A percentile compares a stretch with the other conserved stretches of the same genome.
Evolutionary conservation across 2,329 filamentous ascomycete species (phyloP).

Genomic region (Colletotrichum sp.): DNA sequence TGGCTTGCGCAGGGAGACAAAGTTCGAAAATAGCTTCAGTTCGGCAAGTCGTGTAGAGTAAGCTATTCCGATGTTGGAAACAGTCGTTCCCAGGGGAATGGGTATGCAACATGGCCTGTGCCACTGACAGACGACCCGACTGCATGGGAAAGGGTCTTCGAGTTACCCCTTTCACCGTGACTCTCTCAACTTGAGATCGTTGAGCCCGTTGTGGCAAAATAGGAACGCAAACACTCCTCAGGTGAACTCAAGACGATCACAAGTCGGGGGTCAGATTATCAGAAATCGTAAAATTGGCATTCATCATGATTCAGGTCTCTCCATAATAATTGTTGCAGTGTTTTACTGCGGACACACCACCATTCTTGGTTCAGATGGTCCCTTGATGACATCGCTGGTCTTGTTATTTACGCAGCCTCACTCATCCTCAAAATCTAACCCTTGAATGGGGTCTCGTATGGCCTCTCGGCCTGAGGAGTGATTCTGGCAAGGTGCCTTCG

Average conservation of each 20-base stretch:
- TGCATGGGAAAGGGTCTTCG: not conserved
- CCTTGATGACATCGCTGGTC: not conserved
- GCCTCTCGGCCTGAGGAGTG: slow-evolving; percentile 16
- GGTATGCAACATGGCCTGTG: not conserved
- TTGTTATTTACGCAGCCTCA: not conserved
- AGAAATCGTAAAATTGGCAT: not conserved
- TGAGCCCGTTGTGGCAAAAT: not conserved
- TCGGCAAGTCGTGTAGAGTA: not conserved
- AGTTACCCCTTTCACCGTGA: not conserved
- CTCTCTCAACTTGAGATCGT: not conserved
- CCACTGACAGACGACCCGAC: not conserved
- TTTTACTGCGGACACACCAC: not conserved
- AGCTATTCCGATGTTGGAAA: not conserved
- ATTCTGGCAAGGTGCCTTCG: slow-evolving; percentile 19
- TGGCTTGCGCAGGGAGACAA: not conserved
- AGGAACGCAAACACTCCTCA: not conserved
- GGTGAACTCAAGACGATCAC: not conserved
- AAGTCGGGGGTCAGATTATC: not conserved
- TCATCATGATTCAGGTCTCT: not conserved
- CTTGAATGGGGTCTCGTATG: slow-evolving; percentile 19
- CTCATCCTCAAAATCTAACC: not conserved
- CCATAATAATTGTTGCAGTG: not conserved
- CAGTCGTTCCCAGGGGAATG: not conserved
- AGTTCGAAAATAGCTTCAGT: not conserved
- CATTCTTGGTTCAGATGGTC: not conserved